Evolutionary conservation across 352 stramenopile genomes (phyloP), one percentile per base, ranked within the genome.

Genomic region (Phytopythium cucurbitacearum): DNA sequence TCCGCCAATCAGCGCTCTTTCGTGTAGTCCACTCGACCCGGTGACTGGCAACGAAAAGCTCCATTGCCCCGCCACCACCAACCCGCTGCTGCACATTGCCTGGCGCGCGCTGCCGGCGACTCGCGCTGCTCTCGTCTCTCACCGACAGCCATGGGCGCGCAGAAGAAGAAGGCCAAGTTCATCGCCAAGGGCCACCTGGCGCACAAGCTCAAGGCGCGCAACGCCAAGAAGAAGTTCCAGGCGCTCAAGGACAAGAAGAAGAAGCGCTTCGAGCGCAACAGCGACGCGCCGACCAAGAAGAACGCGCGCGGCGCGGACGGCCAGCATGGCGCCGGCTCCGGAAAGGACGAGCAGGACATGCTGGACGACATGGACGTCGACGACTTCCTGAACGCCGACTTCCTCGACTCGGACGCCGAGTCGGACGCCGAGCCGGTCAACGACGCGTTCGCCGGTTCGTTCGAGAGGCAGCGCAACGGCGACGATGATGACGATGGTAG

Each of bases 141-240:
- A 48, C 10, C 54, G 62, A 40, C 43, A 63, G 58, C 39, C 49
- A 87, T 85, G 75, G 79, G 76, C 41, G 65, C 71, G 37, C 63
- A 71, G 57, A 94, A 94, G 77, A 94, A 94, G 80, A 91, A 91
- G 65, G 73, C 81, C 51, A 94, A 94, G 68, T 94, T 94, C 62
- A 86, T 94, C 55, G 79, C 80, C 44, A 94, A 94, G 59, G 84
- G 84, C 33, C 62, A 91, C 59, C 52, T 94, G 53, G 56, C 61
- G 53, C 59, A 82, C 54, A 91, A 91, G 74, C 77, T 94, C 71
- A 85, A 89, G 66, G 78, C 91, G 71, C 81, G 81, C 75, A 94
- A 94, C 73, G 69, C 67, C 15, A 88, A 86, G 66, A 88, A 88
- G 67, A 86, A 87, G 43, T 80, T 91, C 53, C 76, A 91, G 62